Base-by-base conservation (phyloP, 1,284 basidiomycete species). In the Erythrobasidium hasegawianum region DNA sequence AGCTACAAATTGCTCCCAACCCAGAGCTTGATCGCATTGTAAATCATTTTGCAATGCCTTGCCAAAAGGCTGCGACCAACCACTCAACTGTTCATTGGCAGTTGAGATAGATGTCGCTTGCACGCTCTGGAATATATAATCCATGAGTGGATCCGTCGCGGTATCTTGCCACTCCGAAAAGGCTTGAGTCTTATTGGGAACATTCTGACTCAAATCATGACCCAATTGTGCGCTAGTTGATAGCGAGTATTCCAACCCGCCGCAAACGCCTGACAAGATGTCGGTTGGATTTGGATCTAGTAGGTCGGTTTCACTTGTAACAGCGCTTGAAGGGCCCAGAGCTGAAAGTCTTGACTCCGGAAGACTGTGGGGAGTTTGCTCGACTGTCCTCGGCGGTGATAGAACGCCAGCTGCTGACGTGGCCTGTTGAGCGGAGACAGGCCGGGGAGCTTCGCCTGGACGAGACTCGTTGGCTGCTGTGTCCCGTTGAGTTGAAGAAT, bases 61-160 rank as follows among this genome's bases (percentile, higher is more conserved):
- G 43, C 43, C 7, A 47, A 14, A 47, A 16, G 43, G 14, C 7
- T 47, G 43, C 14, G 43, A 14, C 43, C 5, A 47, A 14, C 43
- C 43, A 47, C 43, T 47, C 43, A 47, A 47, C 16, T 47, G 43
- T 14, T 47, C 7, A 47, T 47, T 47, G 43, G 4, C 16, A 14
- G 5, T 47, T 47, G 43, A 47, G 43, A 14, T 47, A 47, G 43
- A 47, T 14, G 43, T 47, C 22, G 43, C 43, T 47, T 47, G 43
- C 16, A 24, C 43, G 16, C 43, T 47, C 5, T 14, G 43, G 16
- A 47, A 47, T 47, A 47, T 47, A 14, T 47, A 47, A 14, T 47
- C 43, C 43, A 47, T 47, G 7, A 47, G 43, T 5, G 43, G 43
- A 14, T 47, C 43, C 16, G 43, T 47, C 5, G 16, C 43, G 22